These are phyloP conservation scores for Pelagomonas calceolata DNA, from an alignment of 108 stramenopile genomes.

Conservation along the genomic window DNA sequence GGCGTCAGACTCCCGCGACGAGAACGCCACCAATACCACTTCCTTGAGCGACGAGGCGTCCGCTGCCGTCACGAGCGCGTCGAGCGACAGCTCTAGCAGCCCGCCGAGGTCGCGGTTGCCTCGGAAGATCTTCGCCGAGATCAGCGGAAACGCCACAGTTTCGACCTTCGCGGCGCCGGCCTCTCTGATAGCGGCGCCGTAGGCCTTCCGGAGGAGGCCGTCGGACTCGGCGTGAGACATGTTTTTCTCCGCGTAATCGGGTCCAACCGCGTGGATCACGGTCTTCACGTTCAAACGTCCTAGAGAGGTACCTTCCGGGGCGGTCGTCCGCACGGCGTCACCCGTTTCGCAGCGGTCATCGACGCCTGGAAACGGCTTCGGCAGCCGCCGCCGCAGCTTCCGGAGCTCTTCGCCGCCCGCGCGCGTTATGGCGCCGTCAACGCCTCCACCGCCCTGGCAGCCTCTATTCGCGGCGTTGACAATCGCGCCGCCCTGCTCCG, in stretches of 20 bases:
- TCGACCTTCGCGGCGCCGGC: too few relatives aligned
- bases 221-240: too few relatives aligned
- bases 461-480: slow-evolving; percentile 69
- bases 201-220: too few relatives aligned
- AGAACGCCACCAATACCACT: too few relatives aligned
- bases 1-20: too few relatives aligned
- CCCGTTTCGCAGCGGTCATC: slow-evolving; percentile 47
- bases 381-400: slow-evolving; percentile 45
- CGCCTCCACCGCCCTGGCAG: slow-evolving; percentile 72
- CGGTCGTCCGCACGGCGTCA: slow-evolving; percentile 52
- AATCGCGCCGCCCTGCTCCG: slow-evolving; percentile 38
- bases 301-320: slow-evolving; percentile 25
- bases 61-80: too few relatives aligned
- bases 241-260: slow-evolving; percentile 33
- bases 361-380: slow-evolving; percentile 12
- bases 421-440: slow-evolving; percentile 64
- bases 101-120: too few relatives aligned
- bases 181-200: too few relatives aligned
- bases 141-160: too few relatives aligned
- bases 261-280: slow-evolving; percentile 76
- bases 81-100: too few relatives aligned
- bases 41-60: too few relatives aligned
- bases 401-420: slow-evolving; percentile 54
- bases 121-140: too few relatives aligned
- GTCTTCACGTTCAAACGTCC: slow-evolving; percentile 38